Conservation (phyloP, 106 monocot species). For the Dioscorea zingiberensis region DNA sequence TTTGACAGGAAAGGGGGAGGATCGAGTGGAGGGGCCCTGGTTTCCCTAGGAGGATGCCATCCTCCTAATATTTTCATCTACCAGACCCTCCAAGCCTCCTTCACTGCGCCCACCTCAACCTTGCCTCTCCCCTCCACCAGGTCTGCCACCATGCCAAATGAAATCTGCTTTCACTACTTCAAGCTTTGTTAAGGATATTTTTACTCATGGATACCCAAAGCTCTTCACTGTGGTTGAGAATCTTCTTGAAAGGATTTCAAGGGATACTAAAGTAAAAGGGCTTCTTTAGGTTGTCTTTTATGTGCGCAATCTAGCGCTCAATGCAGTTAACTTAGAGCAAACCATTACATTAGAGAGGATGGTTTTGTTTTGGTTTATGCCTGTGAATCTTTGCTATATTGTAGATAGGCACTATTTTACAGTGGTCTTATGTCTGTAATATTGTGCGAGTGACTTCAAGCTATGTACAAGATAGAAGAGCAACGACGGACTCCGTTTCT, state of each 20-base stretch:
- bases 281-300: neutral
- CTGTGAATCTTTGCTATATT: neutral
- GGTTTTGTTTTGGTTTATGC: neutral
- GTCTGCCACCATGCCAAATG: constrained; percentile 61
- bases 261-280: constrained; percentile 82
- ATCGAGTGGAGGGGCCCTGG: no score
- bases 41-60: no score
- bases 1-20: no score
- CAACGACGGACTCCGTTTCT: neutral
- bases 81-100: constrained; percentile 46
- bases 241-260: constrained; percentile 77
- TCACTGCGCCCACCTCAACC: constrained; percentile 33
- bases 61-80: no score
- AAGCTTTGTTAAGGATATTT: constrained; percentile 86
- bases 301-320: neutral
- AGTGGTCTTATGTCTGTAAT: constrained; percentile 20
- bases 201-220: constrained; percentile 85
- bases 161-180: constrained; percentile 82
- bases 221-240: constrained; percentile 87
- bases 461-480: neutral
- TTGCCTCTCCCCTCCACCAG: constrained; percentile 53
- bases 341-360: neutral
- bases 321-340: neutral
- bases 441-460: constrained; percentile 15
- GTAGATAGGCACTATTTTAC: constrained; percentile 13